These are phyloP conservation scores for Neurospora cerealis DNA, from an alignment of 495 filamentous ascomycete genomes.

Conservation along the genomic window DNA sequence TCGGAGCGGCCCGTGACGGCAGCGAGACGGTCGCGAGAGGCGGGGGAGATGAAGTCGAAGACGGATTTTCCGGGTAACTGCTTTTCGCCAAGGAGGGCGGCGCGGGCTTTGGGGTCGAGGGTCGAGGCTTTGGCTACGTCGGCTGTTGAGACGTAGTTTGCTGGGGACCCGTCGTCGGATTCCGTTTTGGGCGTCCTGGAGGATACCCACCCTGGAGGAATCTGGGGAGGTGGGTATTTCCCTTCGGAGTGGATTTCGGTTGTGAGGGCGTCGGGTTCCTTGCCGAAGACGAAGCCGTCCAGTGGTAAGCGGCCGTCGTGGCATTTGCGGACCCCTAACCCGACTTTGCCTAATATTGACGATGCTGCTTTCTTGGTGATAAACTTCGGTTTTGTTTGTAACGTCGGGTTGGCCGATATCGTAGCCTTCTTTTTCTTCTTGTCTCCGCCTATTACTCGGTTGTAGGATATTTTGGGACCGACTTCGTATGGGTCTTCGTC, in stretches of 20 bases:
- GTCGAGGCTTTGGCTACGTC: constrained; percentile 65
- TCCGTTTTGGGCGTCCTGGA: constrained; percentile 40
- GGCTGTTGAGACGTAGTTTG: constrained; percentile 55
- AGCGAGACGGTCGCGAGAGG: constrained; percentile 67
- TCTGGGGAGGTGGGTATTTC: constrained; percentile 62
- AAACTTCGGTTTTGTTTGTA: constrained; percentile 63
- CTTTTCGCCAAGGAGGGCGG: constrained; percentile 71
- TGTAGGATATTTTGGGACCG: constrained; percentile 87
- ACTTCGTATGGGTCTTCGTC: constrained; percentile 93
- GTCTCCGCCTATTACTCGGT: constrained; percentile 68
- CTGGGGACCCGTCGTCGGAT: constrained; percentile 11
- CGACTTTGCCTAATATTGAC: constrained; percentile 36
- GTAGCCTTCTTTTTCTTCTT: constrained; percentile 68
- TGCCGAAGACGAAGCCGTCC: constrained; percentile 73
- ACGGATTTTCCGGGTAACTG: constrained; percentile 86
- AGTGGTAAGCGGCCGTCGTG: constrained; percentile 82
- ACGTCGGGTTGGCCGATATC: constrained; percentile 48
- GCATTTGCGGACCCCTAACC: constrained; percentile 60
- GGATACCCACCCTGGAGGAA: constrained; percentile 72
- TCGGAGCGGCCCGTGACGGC: constrained; percentile 64
- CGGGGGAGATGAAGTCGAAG: constrained; percentile 84
- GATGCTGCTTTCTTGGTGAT: constrained; percentile 59
- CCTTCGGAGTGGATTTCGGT: constrained; percentile 44
- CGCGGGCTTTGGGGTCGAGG: constrained; percentile 70
- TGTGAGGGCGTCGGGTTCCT: constrained; percentile 39